Base-by-base conservation (phyloP, 164 flowering plant species). In the Buxus sempervirens region DNA sequence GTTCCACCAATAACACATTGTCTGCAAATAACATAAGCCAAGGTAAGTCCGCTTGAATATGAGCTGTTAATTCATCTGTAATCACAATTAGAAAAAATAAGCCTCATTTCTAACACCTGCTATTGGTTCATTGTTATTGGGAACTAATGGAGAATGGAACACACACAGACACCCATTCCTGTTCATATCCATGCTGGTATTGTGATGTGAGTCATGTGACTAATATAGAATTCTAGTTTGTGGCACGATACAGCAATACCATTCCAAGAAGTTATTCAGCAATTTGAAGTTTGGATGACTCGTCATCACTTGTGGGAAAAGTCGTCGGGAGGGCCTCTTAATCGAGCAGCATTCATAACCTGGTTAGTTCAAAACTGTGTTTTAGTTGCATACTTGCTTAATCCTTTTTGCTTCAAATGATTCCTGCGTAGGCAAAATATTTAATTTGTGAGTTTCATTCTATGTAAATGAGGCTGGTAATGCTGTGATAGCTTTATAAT, bases 191-290 rank as follows among this genome's bases (percentile, higher is more conserved):
- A 16, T 5, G 6, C 42, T 68, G 27, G 5, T 62, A 38, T 62
- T 22, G 54, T 54, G 36, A 67, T 51, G 5, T 63, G 25, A 49
- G 54, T 54, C 25, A 67, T 51, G 5, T 63, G 25, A 49, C 64
- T 65, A 55, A 65, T 75, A 25, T 72, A 28, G n/a, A 21, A 71
- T 66, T 82, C 72, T 90, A 92, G 99, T 62, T 96, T 95, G 21
- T 95, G 98, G 99, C 97, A 92, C 78, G 99, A 92, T 74, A 95
- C 97, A 24, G 96, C 99, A 25, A 81, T 89, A 57, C 78, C 88
- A 65, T 95, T 92, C 69, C 65, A 77, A 16, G 90, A 92, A 59
- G 97, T 90, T 70, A 69, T 95, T 70, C 76, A 80, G 63, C 81
- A 90, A 69, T 92, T 95, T 79, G 99, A 95, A 76, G 76, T 42